phyloP scores from a whole-genome alignment of 2,329 filamentous ascomycete genomes.

The Fusarium sacchari region DNA sequence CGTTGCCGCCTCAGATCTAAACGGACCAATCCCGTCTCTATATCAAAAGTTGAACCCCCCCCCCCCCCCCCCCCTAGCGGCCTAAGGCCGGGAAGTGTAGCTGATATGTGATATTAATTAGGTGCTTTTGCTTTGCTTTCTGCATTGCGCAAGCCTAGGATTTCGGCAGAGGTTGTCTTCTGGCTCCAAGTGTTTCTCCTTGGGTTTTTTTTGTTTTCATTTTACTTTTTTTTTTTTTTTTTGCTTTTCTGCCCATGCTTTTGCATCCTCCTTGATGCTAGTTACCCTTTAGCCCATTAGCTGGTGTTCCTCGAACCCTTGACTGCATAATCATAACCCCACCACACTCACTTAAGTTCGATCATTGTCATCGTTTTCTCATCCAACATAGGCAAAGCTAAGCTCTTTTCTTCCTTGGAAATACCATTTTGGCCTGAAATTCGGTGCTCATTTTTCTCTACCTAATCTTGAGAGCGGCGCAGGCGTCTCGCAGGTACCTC shows the following conservation, averaged over 20 bases:
- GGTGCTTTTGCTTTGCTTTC: constrained; percentile 1
- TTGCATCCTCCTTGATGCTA: constrained; percentile 7
- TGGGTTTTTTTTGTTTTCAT: neutral
- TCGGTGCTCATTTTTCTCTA: neutral
- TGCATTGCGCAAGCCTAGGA: constrained; percentile 11
- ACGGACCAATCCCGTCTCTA: constrained; percentile 8
- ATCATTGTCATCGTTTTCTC: constrained; percentile 16
- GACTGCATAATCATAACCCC: constrained; percentile 41
- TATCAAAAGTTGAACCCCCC: neutral
- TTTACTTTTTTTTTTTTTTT: neutral
- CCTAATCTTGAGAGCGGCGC: constrained; percentile 28
- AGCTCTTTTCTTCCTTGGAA: constrained; percentile 7
- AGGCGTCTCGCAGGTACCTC: constrained; percentile 32
- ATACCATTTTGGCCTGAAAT: neutral
- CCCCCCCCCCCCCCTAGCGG: neutral
- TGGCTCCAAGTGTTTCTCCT: constrained; percentile 20
- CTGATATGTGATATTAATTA: constrained; percentile 7
- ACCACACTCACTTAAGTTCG: constrained; percentile 34
- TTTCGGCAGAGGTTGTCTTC: constrained; percentile 5
- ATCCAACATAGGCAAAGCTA: constrained; percentile 25
- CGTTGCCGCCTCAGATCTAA: neutral
- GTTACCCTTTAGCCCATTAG: neutral
- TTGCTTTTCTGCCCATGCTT: neutral
- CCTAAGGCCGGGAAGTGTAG: neutral
- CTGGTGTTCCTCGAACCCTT: constrained; percentile 27